Percentiles rank a stretch among this genome's conserved stretches.
Evolutionary conservation across 1,284 basidiomycete species (phyloP).

Genomic region (Ceratobasidium sp.): DNA sequence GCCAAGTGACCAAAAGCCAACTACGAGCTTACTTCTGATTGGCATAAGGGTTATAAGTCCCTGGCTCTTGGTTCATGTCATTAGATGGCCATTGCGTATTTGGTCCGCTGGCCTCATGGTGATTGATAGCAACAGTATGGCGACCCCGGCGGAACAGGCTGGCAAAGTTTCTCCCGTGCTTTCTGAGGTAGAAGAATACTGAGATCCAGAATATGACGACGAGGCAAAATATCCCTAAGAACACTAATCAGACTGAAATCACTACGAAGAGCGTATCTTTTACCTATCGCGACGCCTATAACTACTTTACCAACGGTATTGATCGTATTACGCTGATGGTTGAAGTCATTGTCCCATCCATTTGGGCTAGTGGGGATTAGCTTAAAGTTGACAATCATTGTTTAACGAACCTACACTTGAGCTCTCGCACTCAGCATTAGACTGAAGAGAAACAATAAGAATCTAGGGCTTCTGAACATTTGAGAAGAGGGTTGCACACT

Average conservation of each 20-base stretch:
- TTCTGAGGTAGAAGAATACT: slow-evolving; percentile 7
- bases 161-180: neutral
- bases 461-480: too few relatives aligned
- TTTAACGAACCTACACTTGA: neutral
- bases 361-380: neutral
- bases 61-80: neutral
- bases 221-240: neutral
- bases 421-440: neutral
- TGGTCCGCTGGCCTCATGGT: neutral
- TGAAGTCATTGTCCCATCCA: neutral
- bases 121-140: neutral
- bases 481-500: too few relatives aligned
- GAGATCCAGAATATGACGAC: slow-evolving; percentile 8
- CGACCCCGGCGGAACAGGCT: neutral
- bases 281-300: neutral
- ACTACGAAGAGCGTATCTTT: neutral
- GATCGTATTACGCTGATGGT: neutral
- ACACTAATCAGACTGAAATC: neutral
- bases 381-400: neutral
- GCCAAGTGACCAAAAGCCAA: too few relatives aligned
- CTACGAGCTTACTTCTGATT: neutral
- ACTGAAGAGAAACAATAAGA: neutral
- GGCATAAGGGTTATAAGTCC: neutral
- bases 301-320: neutral
- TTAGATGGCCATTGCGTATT: neutral